These are phyloP conservation scores for Botrytis sinoallii DNA, from an alignment of 2,329 filamentous ascomycete genomes.

Conservation along the genomic window DNA sequence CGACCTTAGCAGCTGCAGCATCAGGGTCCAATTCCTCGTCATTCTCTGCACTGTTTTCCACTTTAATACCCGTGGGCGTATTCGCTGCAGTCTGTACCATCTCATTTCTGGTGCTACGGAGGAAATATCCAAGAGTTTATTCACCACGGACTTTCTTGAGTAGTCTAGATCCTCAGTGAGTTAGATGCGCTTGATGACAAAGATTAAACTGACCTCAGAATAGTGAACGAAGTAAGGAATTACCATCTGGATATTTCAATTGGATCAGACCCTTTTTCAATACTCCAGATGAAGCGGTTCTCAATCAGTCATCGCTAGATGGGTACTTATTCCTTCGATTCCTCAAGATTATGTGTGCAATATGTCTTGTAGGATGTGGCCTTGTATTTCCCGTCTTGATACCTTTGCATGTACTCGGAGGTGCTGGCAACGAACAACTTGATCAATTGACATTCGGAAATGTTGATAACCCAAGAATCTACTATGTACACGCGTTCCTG, in stretches of 20 bases:
- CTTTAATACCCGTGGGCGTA: constrained; percentile 52
- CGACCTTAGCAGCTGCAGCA: constrained; percentile 37
- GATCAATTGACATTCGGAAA: constrained; percentile 61
- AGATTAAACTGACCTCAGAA: constrained; percentile 10
- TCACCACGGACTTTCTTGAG: constrained; percentile 51
- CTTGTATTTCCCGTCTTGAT: constrained; percentile 65
- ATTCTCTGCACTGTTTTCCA: constrained; percentile 45
- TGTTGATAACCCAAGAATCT: constrained; percentile 48
- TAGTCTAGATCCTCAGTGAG: constrained; percentile 49
- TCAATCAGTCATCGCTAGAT: constrained; percentile 65
- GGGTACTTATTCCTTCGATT: constrained; percentile 65
- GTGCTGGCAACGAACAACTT: constrained; percentile 50
- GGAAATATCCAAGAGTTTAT: constrained; percentile 52
- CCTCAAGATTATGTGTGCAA: constrained; percentile 57
- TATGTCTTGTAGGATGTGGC: constrained; percentile 58
- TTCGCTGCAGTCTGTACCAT: constrained; percentile 49
- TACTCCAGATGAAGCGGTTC: constrained; percentile 41
- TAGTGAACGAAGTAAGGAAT: constrained; percentile 36
- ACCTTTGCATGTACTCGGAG: constrained; percentile 62
- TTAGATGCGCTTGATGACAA: neutral
- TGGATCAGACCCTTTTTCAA: constrained; percentile 38
- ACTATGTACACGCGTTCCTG: constrained; percentile 59
- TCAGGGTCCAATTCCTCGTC: constrained; percentile 43
- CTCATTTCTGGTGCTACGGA: constrained; percentile 51
- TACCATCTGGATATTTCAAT: constrained; percentile 39